Base-by-base conservation (phyloP, 345 rosid genomes). In the Gossypium thurberi region DNA sequence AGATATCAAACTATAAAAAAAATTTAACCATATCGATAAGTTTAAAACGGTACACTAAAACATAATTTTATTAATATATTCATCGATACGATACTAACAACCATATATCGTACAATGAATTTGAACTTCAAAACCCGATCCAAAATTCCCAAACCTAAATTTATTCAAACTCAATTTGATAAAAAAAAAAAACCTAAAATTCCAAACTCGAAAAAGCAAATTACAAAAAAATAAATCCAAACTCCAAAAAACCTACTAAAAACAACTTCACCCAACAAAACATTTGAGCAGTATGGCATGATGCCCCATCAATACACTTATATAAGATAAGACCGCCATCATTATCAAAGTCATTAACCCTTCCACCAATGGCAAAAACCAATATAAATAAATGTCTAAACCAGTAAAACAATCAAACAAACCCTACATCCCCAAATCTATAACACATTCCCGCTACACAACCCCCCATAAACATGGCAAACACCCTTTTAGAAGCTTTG, bases 401-500 rank as follows among this genome's bases (percentile, higher is more conserved):
- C 33, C 15, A 10, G 28, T 18, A 6, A 65, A 55, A 2, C 18
- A 13, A 59, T 5, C 40, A 33, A 5, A 33, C 40, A 5, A 5
- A 33, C 7, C 40, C 40, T 5, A 59, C 43, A n/a, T 26, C 13
- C 42, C 64, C 4, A 6, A 59, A 7, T 9, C 18, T 14, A 13
- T 1, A 18, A 23, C 62, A 23, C 33, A 21, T 21, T 57, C 28
- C 1, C 8, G 10, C 26, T n/a, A 11, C 13, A 10, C 0, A 2
- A 20, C 15, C 6, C 3, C 14, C 51, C 51, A 20, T 3, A 25
- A 25, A 6, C 2, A 57, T 72, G 75, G 75, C 58, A 60, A 60
- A 61, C 58, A 28, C 11, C 70, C 79, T 94, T 23, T 46, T 91
- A 6, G 91, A 90, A 69, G 95, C 92, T 56, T 88, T 92, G 10